Base-by-base conservation (phyloP, 257 asterid genomes). In the Salvia rosmarinus region DNA sequence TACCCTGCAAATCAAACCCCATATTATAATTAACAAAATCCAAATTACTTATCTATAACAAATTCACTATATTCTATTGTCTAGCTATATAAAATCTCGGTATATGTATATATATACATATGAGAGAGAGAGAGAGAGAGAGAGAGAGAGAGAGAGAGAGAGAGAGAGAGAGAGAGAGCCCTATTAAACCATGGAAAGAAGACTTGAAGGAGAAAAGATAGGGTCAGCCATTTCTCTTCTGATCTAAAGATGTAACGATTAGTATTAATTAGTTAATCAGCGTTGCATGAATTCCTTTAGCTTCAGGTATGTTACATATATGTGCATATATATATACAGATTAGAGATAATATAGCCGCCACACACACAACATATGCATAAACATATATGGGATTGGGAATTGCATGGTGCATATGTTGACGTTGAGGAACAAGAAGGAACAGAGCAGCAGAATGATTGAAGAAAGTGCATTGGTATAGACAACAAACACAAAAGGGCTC, bases 401-500 rank as follows among this genome's bases (percentile, higher is more conserved):
- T n/a, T n/a, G n/a, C n/a, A n/a, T n/a, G n/a, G n/a, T n/a, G n/a
- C n/a, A n/a, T n/a, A n/a, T 77, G 75, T 88, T 70, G 44, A 43
- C 43, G 32, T 82, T 46, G 56, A 46, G 49, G 56, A 52, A 72
- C 2, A 71, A 32, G 78, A 75, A 82, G 10, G 84, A 81, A 76
- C 50, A 81, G 30, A 82, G 86, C 10, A 85, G 76, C 9, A 89
- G 84, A 9, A 89, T 64, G 51, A 89, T 17, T 0, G 92, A 84
- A 60, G 80, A 86, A 78, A 89, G 85, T 67, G 83, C 90, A 79
- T 89, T 89, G 0, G 96, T 85, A 43, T 85, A 87, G 37, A 85
- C 96, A 66, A 87, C 96, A 55, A 89, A 89, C 4, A 89, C 92
- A 51, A 65, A 87, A 57, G 96, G 88, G 77, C 94, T 89, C 83